Evolutionary conservation across 306 rosid species (phyloP).

Genomic region (Pterocarpus macrocarpus): DNA sequence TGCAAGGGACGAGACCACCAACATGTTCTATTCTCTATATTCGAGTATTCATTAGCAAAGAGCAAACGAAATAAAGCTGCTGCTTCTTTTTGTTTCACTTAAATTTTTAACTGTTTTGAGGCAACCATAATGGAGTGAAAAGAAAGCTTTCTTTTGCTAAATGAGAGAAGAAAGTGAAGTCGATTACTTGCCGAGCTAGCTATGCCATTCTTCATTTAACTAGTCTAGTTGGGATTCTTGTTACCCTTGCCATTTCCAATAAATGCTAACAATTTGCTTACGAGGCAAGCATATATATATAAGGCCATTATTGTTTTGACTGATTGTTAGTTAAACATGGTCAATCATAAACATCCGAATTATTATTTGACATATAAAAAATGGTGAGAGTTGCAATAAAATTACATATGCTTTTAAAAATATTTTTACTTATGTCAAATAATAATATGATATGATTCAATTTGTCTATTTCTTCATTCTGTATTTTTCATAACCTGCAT

Average conservation of each 20-base stretch:
- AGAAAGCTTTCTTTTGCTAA: constrained; percentile 25
- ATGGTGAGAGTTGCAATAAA: too few species aligned
- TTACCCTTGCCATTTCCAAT: background rate
- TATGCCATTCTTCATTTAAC: constrained; percentile 34
- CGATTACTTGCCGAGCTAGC: constrained; percentile 36
- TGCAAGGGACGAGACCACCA: background rate
- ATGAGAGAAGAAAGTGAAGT: constrained; percentile 2
- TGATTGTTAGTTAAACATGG: background rate
- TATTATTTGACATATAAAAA: background rate
- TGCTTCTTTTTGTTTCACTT: background rate
- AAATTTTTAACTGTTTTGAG: constrained; percentile 34
- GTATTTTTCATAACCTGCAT: background rate
- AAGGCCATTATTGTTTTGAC: background rate
- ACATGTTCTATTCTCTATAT: background rate
- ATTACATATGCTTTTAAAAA: too few species aligned
- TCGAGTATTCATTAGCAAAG: background rate
- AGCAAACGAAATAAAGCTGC: background rate
- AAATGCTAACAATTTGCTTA: constrained; percentile 14
- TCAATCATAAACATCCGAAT: background rate
- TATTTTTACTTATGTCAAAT: background rate
- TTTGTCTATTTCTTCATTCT: background rate
- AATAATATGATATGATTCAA: background rate
- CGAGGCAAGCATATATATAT: background rate
- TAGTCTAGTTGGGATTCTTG: constrained; percentile 3
- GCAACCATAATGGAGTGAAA: constrained; percentile 15